Evolutionary conservation across 495 filamentous ascomycete genomes (phyloP).

Genomic region (Stereocaulon alpinum): DNA sequence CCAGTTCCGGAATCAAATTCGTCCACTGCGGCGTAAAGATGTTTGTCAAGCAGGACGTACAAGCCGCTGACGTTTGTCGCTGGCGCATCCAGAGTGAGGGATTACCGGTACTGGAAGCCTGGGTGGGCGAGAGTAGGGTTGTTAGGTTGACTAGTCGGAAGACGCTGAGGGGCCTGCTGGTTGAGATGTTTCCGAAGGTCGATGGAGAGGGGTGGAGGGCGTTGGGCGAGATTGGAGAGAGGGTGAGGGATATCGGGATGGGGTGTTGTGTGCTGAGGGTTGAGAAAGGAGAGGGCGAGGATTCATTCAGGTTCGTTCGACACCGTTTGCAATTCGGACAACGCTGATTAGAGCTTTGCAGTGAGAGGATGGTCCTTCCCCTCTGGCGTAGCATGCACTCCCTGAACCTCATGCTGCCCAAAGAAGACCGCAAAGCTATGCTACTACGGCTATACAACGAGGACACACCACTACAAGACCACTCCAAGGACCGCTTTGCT

Average conservation of each 20-base stretch:
- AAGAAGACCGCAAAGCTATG: slow-evolving; percentile 91
- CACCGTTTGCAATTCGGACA: background rate
- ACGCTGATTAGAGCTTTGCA: slow-evolving; percentile 23
- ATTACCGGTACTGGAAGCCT: slow-evolving; percentile 74
- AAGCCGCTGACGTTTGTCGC: slow-evolving; percentile 68
- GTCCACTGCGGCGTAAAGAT: slow-evolving; percentile 95
- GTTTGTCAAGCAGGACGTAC: slow-evolving; percentile 94
- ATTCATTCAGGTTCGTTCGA: slow-evolving; percentile 51
- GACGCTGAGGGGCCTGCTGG: slow-evolving; percentile 67
- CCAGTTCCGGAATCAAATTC: slow-evolving; percentile 84
- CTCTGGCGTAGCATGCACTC: slow-evolving; percentile 82
- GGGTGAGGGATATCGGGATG: slow-evolving; percentile 67
- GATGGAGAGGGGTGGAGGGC: slow-evolving; percentile 53
- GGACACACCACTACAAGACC: slow-evolving; percentile 51
- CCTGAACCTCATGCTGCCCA: slow-evolving; percentile 92
- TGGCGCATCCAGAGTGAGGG: slow-evolving; percentile 97
- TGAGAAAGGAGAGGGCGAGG: slow-evolving; percentile 56
- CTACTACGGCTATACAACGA: slow-evolving; percentile 85
- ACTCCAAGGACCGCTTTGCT: slow-evolving; percentile 26
- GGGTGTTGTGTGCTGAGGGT: slow-evolving; percentile 86
- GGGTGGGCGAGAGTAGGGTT: slow-evolving; percentile 69
- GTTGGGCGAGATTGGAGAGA: slow-evolving; percentile 78
- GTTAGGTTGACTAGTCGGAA: slow-evolving; percentile 61
- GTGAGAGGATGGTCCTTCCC: slow-evolving; percentile 75
- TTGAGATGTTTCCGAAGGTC: slow-evolving; percentile 93